These are phyloP conservation scores for Tulasnella sp. DNA, from an alignment of 768 basidiomycete species.

Conservation along the genomic window DNA sequence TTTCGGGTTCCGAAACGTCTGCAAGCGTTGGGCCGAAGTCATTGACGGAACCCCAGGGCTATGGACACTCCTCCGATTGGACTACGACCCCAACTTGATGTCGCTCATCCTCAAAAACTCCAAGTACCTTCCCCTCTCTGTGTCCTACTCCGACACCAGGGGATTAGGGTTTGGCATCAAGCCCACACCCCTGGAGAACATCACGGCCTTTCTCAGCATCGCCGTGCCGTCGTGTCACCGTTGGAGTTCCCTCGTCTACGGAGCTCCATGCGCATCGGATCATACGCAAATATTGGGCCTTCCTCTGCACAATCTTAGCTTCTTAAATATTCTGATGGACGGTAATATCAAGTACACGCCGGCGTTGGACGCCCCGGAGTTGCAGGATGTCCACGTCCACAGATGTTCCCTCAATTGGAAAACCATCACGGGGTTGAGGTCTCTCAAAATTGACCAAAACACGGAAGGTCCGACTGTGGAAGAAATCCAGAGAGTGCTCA, in stretches of 20 bases:
- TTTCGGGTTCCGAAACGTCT: background rate
- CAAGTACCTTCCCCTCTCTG: no score
- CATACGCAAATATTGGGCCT: background rate
- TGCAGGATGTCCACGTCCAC: background rate
- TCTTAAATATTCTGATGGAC: background rate
- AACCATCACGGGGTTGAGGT: background rate
- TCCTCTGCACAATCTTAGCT: background rate
- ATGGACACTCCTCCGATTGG: background rate
- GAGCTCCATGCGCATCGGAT: background rate
- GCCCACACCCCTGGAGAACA: background rate
- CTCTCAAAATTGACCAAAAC: background rate
- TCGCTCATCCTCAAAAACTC: background rate
- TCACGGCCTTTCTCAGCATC: background rate
- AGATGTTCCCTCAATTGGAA: background rate
- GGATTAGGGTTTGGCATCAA: no score
- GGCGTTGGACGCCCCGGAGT: background rate
- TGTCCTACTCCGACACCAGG: no score
- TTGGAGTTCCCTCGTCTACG: background rate
- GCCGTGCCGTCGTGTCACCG: background rate
- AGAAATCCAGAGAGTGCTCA: background rate
- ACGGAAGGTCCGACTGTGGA: background rate
- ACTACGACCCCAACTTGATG: background rate
- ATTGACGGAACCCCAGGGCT: background rate
- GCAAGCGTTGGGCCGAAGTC: background rate
- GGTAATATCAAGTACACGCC: background rate